These are phyloP conservation scores for Dactylellina haptotyla DNA, from an alignment of 2,329 filamentous ascomycete genomes.

Conservation along the genomic window DNA sequence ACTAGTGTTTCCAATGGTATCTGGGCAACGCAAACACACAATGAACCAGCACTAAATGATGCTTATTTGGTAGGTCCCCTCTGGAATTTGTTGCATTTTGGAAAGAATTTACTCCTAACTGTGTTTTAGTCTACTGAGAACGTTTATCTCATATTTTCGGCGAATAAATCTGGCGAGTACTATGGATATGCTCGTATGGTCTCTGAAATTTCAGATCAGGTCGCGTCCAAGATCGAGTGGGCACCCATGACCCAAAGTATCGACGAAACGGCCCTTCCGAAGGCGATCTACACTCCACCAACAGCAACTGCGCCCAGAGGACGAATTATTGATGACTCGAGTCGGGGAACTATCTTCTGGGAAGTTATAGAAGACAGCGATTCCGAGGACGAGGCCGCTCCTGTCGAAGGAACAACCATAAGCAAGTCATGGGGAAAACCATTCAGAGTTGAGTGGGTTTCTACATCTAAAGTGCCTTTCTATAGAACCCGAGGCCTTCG, in stretches of 20 bases:
- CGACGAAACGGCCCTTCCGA: conserved; percentile 72
- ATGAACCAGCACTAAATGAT: conserved; percentile 82
- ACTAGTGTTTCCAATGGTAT: conserved; percentile 85
- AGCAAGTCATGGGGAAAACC: conserved; percentile 85
- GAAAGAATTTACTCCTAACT: conserved; percentile 20
- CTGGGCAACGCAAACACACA: conserved; percentile 95
- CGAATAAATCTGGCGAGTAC: conserved; percentile 97
- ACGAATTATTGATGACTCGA: conserved; percentile 89
- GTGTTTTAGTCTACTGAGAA: conserved; percentile 75
- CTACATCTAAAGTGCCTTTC: conserved; percentile 83
- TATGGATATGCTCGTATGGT: conserved; percentile 94
- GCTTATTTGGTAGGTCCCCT: conserved; percentile 76
- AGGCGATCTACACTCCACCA: conserved; percentile 80
- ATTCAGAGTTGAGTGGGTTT: conserved; percentile 90
- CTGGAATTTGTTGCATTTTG: conserved; percentile 43
- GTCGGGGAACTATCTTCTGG: conserved; percentile 97
- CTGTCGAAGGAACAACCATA: conserved; percentile 60
- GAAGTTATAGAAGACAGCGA: conserved; percentile 74
- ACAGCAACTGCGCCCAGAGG: conserved; percentile 82
- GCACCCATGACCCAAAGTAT: conserved; percentile 71
- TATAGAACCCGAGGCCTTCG: conserved; percentile 85
- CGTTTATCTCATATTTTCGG: conserved; percentile 93
- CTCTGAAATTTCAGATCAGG: conserved; percentile 82
- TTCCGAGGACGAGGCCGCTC: conserved; percentile 64
- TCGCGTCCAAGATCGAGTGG: conserved; percentile 74